These are phyloP conservation scores for Turritis glabra DNA, from an alignment of 345 rosid genomes.

Conservation along the genomic window DNA sequence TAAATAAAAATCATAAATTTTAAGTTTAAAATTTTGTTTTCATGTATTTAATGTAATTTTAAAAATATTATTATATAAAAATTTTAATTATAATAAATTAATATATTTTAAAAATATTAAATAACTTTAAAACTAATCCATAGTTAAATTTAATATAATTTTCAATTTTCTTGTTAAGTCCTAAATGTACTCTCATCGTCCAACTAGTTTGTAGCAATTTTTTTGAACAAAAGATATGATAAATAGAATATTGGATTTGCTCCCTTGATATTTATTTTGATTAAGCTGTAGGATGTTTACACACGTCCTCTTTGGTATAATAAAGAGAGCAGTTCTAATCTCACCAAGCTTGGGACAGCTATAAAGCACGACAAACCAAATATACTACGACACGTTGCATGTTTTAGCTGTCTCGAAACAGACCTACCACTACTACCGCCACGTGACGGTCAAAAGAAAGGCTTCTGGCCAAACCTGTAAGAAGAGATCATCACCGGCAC, in stretches of 20 bases:
- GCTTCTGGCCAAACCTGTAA: conserved; percentile 13
- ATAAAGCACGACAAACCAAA: conserved; percentile 29
- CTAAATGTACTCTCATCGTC: too few species aligned
- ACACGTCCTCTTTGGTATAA: conserved; percentile 38
- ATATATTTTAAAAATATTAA: too few species aligned
- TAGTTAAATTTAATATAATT: too few species aligned
- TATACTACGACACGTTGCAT: conserved; percentile 16
- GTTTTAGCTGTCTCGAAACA: conserved; percentile 31
- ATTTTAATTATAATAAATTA: too few species aligned
- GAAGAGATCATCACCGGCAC: conserved; percentile 33
- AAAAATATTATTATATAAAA: too few species aligned
- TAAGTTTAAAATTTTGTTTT: too few species aligned
- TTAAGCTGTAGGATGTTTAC: conserved; percentile 22
- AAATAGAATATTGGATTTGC: background rate
- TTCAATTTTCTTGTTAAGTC: too few species aligned
- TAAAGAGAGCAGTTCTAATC: conserved; percentile 19
- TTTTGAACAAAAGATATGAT: too few species aligned
- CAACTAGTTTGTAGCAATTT: too few species aligned
- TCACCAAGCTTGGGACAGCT: conserved; percentile 35
- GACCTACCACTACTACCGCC: conserved; percentile 30
- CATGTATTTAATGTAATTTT: too few species aligned
- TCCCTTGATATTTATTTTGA: background rate
- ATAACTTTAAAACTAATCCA: too few species aligned
- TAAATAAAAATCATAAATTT: too few species aligned
- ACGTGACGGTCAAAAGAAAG: conserved; percentile 28